Conservation (phyloP, 2,329 filamentous ascomycete species). For the Coniella vitis region DNA sequence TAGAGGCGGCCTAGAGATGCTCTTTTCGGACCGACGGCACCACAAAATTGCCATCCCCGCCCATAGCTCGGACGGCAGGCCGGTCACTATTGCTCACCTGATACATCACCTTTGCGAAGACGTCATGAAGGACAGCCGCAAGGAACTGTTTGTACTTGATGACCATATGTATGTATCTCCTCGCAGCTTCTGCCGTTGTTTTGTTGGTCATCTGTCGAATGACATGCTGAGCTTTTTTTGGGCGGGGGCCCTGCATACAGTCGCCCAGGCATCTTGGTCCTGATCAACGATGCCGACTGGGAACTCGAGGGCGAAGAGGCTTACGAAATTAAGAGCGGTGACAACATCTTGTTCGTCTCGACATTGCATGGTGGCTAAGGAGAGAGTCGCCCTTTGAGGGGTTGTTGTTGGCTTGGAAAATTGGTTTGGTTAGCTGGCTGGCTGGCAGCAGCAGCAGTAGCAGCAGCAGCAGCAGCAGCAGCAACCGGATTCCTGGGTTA, state of each 20-base stretch:
- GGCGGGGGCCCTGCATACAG: no score
- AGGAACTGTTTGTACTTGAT: constrained; percentile 85
- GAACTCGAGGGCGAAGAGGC: constrained; percentile 91
- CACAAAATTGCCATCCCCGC: constrained; percentile 65
- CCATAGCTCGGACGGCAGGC: constrained; percentile 49
- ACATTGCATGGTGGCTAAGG: constrained; percentile 84
- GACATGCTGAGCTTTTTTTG: neutral
- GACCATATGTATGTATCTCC: constrained; percentile 67
- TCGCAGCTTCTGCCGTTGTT: neutral
- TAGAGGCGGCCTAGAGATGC: constrained; percentile 88
- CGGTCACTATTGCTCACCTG: constrained; percentile 66
- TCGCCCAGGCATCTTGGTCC: constrained; percentile 87
- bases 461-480: no score
- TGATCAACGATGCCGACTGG: constrained; percentile 98
- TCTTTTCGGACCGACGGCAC: constrained; percentile 77
- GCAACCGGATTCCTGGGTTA: neutral
- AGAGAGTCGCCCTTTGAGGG: neutral
- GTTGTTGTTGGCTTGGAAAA: neutral
- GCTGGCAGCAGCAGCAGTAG: no score
- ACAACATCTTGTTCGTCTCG: constrained; percentile 93
- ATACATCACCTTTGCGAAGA: constrained; percentile 73
- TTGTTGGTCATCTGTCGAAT: no score
- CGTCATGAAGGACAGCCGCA: constrained; percentile 76
- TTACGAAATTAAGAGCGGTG: constrained; percentile 73
- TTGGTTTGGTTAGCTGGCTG: neutral